Evolutionary conservation across 257 asterid genomes (phyloP), one percentile per base, ranked within the genome.

Genomic region (Paraleonurus japonicus): DNA sequence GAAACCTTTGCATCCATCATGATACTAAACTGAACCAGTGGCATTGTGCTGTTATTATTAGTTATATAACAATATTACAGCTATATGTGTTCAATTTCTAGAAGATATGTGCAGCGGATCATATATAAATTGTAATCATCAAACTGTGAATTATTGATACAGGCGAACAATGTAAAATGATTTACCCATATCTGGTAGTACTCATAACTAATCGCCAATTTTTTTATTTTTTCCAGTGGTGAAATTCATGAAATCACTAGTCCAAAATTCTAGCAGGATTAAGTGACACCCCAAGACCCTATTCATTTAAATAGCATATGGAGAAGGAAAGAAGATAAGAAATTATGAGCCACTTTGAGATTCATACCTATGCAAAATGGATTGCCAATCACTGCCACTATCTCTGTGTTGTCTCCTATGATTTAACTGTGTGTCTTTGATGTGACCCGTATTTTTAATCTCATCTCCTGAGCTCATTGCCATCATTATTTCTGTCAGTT

Each of bases 321-420:
- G 26, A 39, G 15, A 32, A 57, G 11, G 61, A 41, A 26, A 62
- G 39, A 70, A 70, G 1, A 48, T 1, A 30, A 61, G 22, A 72
- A 35, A 23, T 43, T 12, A 20, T 15, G 28, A 72, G 61, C 66
- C 43, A 75, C 37, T 47, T 27, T 35, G 26, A 32, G 48, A 43
- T 24, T 75, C 83, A 76, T 80, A 88, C 96, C 97, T 88, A 61
- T 87, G 90, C 81, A 88, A 65, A 76, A 87, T 86, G 83, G 82
- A 72, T 70, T 79, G 81, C 97, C 97, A 93, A 37, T 83, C 89
- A 75, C 78, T 87, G 75, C 61, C 78, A 59, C 69, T 67, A 73
- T 79, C 73, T 69, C 63, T 80, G 47, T 76, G 58, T 73, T 43
- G 80, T 83, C 77, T 81, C 65, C 79, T 77, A 65, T 15, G 48